phyloP scores from a whole-genome alignment of 306 rosid species.

The Cucumis sativus region DNA sequence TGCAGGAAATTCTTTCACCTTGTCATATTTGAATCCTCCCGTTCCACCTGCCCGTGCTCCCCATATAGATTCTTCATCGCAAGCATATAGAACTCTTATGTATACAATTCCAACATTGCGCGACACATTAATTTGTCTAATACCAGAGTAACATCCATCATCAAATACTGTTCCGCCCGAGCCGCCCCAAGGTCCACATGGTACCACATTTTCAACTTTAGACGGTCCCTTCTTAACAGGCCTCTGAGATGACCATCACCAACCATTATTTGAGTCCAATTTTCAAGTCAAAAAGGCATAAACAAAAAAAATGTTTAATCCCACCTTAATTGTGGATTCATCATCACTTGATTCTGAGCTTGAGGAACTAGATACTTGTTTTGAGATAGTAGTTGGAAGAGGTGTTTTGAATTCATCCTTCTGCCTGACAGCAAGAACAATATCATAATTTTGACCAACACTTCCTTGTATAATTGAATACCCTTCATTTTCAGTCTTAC shows the following conservation, averaged over 20 bases:
- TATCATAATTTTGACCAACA: conserved; percentile 54
- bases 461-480: conserved; percentile 64
- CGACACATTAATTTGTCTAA: conserved; percentile 58
- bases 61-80: conserved; percentile 54
- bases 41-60: conserved; percentile 64
- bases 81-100: conserved; percentile 57
- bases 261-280: neutral
- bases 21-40: conserved; percentile 72
- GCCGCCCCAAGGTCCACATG: conserved; percentile 92
- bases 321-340: conserved; percentile 35
- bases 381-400: conserved; percentile 17
- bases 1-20: conserved; percentile 32
- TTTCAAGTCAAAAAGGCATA: neutral
- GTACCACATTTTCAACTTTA: conserved; percentile 37
- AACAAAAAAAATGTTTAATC: neutral
- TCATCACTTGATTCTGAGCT: conserved; percentile 20
- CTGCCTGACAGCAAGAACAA: conserved; percentile 70
- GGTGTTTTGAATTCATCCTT: conserved; percentile 34
- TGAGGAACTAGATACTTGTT: conserved; percentile 18
- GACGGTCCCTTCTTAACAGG: conserved; percentile 21
- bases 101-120: conserved; percentile 64
- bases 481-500: conserved; percentile 26
- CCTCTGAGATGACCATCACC: conserved; percentile 11
- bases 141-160: conserved; percentile 59
- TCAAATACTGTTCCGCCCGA: conserved; percentile 49